Evolutionary conservation across 2,329 filamentous ascomycete genomes (phyloP).

Genomic region (Scedosporium minutisporum): DNA sequence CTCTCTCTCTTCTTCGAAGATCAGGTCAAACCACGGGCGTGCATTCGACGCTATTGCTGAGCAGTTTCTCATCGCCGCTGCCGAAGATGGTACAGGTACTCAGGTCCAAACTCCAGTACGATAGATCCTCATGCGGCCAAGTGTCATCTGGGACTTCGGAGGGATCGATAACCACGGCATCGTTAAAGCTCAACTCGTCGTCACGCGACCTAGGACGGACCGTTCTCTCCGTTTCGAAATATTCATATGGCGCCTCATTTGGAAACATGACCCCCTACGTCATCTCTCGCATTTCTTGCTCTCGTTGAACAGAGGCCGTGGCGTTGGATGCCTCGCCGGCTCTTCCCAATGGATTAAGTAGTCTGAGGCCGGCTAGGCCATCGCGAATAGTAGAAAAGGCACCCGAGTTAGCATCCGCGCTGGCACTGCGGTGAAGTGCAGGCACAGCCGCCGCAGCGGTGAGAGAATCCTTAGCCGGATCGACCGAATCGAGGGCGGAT

Average conservation of each 20-base stretch:
- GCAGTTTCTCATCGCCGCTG: background rate
- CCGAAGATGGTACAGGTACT: background rate
- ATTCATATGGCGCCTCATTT: conserved; percentile 21
- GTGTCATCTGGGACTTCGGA: background rate
- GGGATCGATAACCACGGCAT: conserved; percentile 7
- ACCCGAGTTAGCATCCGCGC: conserved; percentile 29
- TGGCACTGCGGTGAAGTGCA: conserved; percentile 32
- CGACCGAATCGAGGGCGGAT: conserved; percentile 50
- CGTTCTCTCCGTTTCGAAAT: conserved; percentile 21
- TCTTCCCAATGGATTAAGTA: conserved; percentile 33
- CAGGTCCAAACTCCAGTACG: background rate
- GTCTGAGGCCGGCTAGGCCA: conserved; percentile 35
- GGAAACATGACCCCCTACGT: conserved; percentile 32
- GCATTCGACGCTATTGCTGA: background rate
- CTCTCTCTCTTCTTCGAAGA: background rate
- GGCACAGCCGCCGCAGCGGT: conserved; percentile 29
- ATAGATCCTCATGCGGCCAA: background rate
- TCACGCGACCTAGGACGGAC: conserved; percentile 8
- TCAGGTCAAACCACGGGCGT: background rate
- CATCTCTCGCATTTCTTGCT: conserved; percentile 37
- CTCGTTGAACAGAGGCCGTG: conserved; percentile 15
- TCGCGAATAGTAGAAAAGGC: conserved; percentile 37
- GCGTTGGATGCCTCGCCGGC: conserved; percentile 10
- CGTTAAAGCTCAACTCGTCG: conserved; percentile 9
- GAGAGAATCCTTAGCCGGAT: conserved; percentile 44